These are phyloP conservation scores for Aspergillus biplanus DNA, from an alignment of 495 filamentous ascomycete genomes.

Conservation along the genomic window DNA sequence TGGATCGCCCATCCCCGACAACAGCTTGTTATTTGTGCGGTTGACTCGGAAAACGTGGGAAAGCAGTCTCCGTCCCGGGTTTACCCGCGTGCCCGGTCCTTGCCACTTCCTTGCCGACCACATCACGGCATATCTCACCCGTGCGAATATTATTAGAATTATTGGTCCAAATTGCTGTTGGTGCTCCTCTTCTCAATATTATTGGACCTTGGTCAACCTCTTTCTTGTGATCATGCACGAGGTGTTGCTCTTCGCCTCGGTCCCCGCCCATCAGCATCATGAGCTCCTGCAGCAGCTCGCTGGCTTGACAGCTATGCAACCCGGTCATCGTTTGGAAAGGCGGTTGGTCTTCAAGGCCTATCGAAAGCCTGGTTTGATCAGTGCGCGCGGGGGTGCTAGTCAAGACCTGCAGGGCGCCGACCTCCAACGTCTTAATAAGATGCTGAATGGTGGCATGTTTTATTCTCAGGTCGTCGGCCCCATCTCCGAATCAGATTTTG, in stretches of 20 bases:
- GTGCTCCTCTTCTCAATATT: conserved; percentile 5
- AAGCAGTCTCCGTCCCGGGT: conserved; percentile 31
- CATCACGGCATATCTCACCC: conserved; percentile 20
- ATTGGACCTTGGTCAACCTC: conserved; percentile 2
- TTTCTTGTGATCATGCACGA: conserved; percentile 46
- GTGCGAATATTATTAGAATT: conserved; percentile 19
- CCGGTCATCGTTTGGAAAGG: conserved; percentile 59
- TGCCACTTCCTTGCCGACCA: neutral
- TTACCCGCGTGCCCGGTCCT: conserved; percentile 26
- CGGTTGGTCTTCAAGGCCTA: conserved; percentile 69
- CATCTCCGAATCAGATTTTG: conserved; percentile 40
- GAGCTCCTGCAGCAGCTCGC: conserved; percentile 70
- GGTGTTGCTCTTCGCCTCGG: conserved; percentile 53
- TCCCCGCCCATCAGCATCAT: conserved; percentile 49
- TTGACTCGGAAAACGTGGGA: conserved; percentile 17
- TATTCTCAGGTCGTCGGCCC: conserved; percentile 54
- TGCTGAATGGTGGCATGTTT: conserved; percentile 55
- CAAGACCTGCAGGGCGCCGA: conserved; percentile 48
- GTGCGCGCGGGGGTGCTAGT: conserved; percentile 44
- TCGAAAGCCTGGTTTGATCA: conserved; percentile 45
- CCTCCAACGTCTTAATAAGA: conserved; percentile 48
- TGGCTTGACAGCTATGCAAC: conserved; percentile 69
- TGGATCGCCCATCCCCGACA: neutral
- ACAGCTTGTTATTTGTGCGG: conserved; percentile 8
- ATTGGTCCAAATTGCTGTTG: neutral